Conservation (phyloP, 148 eudicot genomes). For the Vaccinium corymbosum region DNA sequence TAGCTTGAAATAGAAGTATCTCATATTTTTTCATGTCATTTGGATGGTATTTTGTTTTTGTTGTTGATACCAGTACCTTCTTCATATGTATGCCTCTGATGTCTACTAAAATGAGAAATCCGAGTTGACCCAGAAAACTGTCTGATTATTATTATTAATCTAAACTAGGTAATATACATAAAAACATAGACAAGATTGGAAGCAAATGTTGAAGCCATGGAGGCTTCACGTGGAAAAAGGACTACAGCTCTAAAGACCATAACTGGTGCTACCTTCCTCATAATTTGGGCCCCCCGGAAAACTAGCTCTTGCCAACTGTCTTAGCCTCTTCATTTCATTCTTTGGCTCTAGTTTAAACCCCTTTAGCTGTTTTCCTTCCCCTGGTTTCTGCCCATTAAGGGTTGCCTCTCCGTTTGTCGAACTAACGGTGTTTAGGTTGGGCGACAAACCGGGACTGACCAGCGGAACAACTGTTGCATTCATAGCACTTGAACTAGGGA, state of each 20-base stretch:
- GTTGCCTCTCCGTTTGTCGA: not conserved
- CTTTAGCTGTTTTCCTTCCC: slow-evolving; percentile 10
- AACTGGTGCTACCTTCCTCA: slow-evolving; percentile 24
- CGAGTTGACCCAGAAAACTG: not conserved
- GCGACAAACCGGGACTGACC: slow-evolving; percentile 9
- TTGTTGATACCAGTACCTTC: not conserved
- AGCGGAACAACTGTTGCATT: slow-evolving; percentile 23
- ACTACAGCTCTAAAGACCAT: not conserved
- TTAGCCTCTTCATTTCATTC: slow-evolving; percentile 20
- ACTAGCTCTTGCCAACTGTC: slow-evolving; percentile 22
- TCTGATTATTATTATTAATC: not conserved
- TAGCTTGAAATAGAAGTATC: not conserved
- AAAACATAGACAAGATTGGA: not conserved
- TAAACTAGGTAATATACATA: not conserved
- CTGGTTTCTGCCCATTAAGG: not conserved
- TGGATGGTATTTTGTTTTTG: not conserved
- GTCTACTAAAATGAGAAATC: not conserved
- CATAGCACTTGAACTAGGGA: slow-evolving; percentile 12
- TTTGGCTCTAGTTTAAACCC: slow-evolving; percentile 12
- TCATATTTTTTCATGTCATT: not conserved
- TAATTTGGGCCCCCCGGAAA: slow-evolving; percentile 7
- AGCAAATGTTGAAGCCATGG: not conserved
- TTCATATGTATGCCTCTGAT: not conserved
- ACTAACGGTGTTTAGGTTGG: not conserved
- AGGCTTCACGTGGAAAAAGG: not conserved